Evolutionary conservation across 2,329 filamentous ascomycete genomes (phyloP).

Genomic region (Drechmeria coniospora): DNA sequence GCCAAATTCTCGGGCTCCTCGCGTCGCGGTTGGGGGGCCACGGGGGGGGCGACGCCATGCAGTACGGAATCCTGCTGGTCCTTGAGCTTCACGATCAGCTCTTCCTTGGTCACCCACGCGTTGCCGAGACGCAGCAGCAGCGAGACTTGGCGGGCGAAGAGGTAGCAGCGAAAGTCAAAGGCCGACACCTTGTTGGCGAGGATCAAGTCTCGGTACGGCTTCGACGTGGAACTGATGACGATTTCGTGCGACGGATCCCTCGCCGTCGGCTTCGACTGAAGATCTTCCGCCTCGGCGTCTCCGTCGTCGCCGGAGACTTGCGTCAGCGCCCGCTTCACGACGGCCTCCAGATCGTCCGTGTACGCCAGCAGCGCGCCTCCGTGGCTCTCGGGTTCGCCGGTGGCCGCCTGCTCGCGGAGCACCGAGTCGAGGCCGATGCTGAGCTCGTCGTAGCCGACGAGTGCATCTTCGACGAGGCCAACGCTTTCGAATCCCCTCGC

Average conservation of each 20-base stretch:
- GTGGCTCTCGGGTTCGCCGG: conserved; percentile 46
- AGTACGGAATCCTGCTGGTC: conserved; percentile 45
- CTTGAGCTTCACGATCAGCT: conserved; percentile 44
- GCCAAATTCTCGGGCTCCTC: conserved; percentile 59
- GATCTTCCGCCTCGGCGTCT: conserved; percentile 29
- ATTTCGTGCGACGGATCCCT: conserved; percentile 37
- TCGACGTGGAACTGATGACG: conserved; percentile 48
- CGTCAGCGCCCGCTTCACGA: conserved; percentile 36
- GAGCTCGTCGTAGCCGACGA: conserved; percentile 90
- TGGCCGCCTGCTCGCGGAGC: conserved; percentile 54
- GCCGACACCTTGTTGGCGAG: conserved; percentile 88
- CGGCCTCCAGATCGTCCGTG: conserved; percentile 56
- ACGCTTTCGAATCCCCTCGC: conserved; percentile 92
- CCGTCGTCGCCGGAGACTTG: conserved; percentile 15
- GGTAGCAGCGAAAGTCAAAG: conserved; percentile 88
- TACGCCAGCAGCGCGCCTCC: conserved; percentile 56
- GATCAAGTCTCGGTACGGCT: conserved; percentile 83
- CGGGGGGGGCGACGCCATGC: conserved; percentile 38
- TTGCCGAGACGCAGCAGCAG: conserved; percentile 75
- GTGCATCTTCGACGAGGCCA: conserved; percentile 83
- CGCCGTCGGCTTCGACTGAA: conserved; percentile 27
- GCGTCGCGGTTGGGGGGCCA: conserved; percentile 29
- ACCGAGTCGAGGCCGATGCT: conserved; percentile 74
- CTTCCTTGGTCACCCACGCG: conserved; percentile 44
- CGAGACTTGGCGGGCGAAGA: conserved; percentile 78